Evolutionary conservation across 805 yeast species (phyloP), one percentile per base, ranked within the genome.

Genomic region (Myxozyma kluyveri): DNA sequence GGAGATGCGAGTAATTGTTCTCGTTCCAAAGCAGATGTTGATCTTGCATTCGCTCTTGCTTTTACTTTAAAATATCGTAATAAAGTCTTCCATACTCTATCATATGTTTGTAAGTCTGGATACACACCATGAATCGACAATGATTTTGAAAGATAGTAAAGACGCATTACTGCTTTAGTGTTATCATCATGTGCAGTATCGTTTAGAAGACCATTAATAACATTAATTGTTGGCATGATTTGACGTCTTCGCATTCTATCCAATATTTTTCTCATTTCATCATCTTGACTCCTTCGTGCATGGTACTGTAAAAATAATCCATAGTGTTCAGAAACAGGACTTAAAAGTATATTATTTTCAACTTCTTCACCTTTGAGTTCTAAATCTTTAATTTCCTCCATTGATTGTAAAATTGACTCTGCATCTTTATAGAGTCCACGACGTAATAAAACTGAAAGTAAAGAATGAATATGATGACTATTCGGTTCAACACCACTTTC

Each of bases 241-340:
- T 45, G 24, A 27, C 43, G 17, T 18, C 36, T 19, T 19, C 37
- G 31, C 56, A 58, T 54, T 3, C 59, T 49, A 7, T 19, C 26
- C 2, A 53, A 10, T 24, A 58, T 9, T 4, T 41, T 37, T 4
- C 17, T 17, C 3, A 43, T 43, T 14, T 32, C 36, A 10, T 29
- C 42, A 14, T 23, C 24, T n/a, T 54, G 42, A 4, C 52, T 26
- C 19, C 56, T 42, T 14, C 52, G 47, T n/a, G 39, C 26, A n/a
- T 49, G 48, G 29, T 58, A 50, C 33, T 46, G 46, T 17, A 58
- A 21, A 22, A 58, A 46, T n/a, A 53, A 46, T 5, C 32, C 41
- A 33, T 56, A 58, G 32, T 56, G 54, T 12, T 47, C 49, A 12
- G 60, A 38, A n/a, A 37, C 43, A 14, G 52, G 58, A 1, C 57